A percentile compares a stretch with the other conserved stretches of the same genome.
phyloP scores from a whole-genome alignment of 1,139 yeast genomes.

The Pichia sp. region DNA sequence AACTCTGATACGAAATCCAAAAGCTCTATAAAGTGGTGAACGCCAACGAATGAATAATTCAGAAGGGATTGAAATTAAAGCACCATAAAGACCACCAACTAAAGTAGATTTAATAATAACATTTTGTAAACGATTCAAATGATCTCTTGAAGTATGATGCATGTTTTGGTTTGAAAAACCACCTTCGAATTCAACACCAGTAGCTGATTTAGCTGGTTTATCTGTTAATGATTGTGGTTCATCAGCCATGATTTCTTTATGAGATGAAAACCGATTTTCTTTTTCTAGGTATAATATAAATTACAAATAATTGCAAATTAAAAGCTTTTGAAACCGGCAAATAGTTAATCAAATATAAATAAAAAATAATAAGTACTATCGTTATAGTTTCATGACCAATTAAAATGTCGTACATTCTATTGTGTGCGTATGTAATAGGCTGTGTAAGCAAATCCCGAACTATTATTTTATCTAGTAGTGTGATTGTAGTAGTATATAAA shows the following conservation, averaged over 20 bases:
- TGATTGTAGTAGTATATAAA: too few species aligned
- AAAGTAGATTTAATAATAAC: constrained; percentile 28
- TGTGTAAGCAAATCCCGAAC: too few species aligned
- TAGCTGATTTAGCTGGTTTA: neutral
- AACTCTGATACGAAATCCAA: constrained; percentile 30
- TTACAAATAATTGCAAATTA: too few species aligned
- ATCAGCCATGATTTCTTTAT: neutral
- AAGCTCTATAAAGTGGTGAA: constrained; percentile 31
- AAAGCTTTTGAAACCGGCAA: too few species aligned
- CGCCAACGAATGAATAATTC: constrained; percentile 31
- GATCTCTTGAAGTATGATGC: constrained; percentile 24
- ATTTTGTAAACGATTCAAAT: constrained; percentile 22
- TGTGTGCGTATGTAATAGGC: too few species aligned
- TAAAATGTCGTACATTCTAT: too few species aligned
- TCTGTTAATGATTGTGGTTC: neutral
- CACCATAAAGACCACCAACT: constrained; percentile 31
- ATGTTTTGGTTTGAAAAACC: constrained; percentile 14
- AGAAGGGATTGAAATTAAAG: constrained; percentile 30
- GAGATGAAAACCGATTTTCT: neutral
- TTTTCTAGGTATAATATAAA: too few species aligned
- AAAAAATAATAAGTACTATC: too few species aligned
- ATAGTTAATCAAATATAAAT: too few species aligned
- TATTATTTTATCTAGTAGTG: too few species aligned
- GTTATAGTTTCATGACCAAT: too few species aligned
- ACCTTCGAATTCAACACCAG: constrained; percentile 1